Evolutionary conservation across 1,284 basidiomycete genomes (phyloP), one percentile per base, ranked within the genome.

Genomic region (Boletus sp.): DNA sequence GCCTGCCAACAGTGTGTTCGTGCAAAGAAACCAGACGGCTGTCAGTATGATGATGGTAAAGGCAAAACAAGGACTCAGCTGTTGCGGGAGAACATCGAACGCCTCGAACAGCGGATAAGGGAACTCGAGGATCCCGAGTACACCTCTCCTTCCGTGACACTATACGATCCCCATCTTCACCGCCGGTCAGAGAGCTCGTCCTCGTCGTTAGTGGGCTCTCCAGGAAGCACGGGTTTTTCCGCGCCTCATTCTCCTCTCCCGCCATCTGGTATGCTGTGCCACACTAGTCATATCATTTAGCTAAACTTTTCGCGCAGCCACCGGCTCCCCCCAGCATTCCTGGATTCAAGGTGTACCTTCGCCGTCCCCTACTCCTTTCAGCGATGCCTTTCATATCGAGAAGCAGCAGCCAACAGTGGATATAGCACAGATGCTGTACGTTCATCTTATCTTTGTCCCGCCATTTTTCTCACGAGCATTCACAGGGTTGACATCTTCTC

Each of bases 401-500:
- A 32, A 32, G 30, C 76, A 79, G 40, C 77, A 78, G 25, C 75
- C 81, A 0, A 77, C 82, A 5, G 62, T 77, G 34, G 82, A 86
- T 55, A 71, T 85, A 43, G 76, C 79, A 14, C 78, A 78, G 53
- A 78, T 84, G 64, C 69, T 88, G 84, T 87, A 66, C 59, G 80
- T 70, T 32, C 37, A 34, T 42, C 22, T 51, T 30, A 47, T 51
- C 32, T 39, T 22, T 40, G 10, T 22, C 46, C 33, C 26, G 30
- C 37, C 14, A n/a, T 35, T 49, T 50, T 53, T 40, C 53, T 56
- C 53, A 54, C 46, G 12, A 46, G 41, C 34, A 36, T 45, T 41
- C 55, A 36, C 59, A 87, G 86, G 44, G 62, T 88, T 50, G 82
- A 88, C 54, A 81, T 88, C 42, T 86, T 89, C 58, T 65, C 82